Conservation (phyloP, 176 grass and related monocot genomes). For the Lolium multiflorum region DNA sequence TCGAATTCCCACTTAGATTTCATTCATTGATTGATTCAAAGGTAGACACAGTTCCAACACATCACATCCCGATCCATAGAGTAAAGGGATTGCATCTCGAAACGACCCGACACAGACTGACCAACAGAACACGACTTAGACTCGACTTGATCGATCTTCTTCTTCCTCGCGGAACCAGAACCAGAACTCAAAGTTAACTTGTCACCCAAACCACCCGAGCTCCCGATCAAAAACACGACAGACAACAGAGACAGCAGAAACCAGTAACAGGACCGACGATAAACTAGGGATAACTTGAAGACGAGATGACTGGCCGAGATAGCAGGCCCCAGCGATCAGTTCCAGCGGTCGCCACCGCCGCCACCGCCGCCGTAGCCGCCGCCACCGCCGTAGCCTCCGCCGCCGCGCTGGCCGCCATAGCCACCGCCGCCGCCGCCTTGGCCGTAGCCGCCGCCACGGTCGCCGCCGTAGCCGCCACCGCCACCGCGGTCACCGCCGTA, state of each 20-base stretch:
- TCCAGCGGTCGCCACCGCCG: neutral
- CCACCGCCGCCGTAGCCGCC: neutral
- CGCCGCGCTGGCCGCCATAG: neutral
- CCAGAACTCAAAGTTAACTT: neutral
- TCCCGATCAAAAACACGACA: conserved; percentile 28
- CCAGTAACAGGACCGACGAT: neutral
- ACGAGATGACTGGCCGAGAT: neutral
- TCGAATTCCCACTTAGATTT: neutral
- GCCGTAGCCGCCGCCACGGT: neutral
- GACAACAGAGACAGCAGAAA: neutral
- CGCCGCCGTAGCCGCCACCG: neutral
- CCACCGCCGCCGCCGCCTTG: neutral
- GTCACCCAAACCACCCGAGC: conserved; percentile 4
- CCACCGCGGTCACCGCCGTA: neutral
- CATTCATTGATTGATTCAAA: neutral
- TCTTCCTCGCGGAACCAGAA: conserved; percentile 22
- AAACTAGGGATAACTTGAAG: conserved; percentile 43
- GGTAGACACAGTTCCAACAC: conserved; percentile 8
- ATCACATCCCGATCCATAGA: neutral
- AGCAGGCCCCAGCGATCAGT: neutral
- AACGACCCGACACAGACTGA: neutral
- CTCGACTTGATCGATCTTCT: conserved; percentile 10
- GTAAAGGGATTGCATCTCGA: conserved; percentile 20
- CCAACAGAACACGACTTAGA: neutral
- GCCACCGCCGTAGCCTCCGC: neutral